Percentiles rank a stretch among this genome's conserved stretches.
These are phyloP conservation scores for Bidens hawaiensis DNA, from an alignment of 140 eudicot genomes.

Conservation along the genomic window DNA sequence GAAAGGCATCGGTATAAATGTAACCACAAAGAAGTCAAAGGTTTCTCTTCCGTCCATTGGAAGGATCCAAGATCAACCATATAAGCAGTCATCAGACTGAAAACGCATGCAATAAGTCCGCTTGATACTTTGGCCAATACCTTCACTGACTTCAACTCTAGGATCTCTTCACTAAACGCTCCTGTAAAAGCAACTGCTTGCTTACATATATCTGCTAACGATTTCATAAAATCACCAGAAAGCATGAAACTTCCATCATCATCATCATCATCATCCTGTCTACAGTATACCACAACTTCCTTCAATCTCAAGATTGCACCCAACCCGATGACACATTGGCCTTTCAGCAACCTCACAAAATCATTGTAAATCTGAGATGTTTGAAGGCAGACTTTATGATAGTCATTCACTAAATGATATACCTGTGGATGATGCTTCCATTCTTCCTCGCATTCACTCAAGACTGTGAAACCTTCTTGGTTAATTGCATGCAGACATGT, in stretches of 20 bases:
- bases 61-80: not conserved
- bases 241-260: not conserved
- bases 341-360: constrained; percentile 10
- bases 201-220: not conserved
- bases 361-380: constrained; percentile 11
- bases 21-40: not conserved
- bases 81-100: constrained; percentile 12
- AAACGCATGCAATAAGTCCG: not conserved
- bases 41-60: not conserved
- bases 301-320: constrained; percentile 4
- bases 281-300: not conserved
- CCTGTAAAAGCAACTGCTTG: not conserved
- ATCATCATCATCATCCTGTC: not conserved
- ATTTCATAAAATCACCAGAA: constrained; percentile 5
- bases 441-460: constrained; percentile 4
- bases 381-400: constrained; percentile 8
- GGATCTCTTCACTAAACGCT: not conserved
- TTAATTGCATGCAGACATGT: not conserved
- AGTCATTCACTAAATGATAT: not conserved
- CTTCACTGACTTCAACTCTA: not conserved
- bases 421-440: constrained; percentile 2
- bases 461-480: not conserved
- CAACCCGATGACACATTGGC: not conserved
- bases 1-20: not conserved
- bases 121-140: constrained; percentile 10